Evolutionary conservation across 1,284 basidiomycete species (phyloP), one percentile per base, ranked within the genome.

Genomic region (Ustilago curta): DNA sequence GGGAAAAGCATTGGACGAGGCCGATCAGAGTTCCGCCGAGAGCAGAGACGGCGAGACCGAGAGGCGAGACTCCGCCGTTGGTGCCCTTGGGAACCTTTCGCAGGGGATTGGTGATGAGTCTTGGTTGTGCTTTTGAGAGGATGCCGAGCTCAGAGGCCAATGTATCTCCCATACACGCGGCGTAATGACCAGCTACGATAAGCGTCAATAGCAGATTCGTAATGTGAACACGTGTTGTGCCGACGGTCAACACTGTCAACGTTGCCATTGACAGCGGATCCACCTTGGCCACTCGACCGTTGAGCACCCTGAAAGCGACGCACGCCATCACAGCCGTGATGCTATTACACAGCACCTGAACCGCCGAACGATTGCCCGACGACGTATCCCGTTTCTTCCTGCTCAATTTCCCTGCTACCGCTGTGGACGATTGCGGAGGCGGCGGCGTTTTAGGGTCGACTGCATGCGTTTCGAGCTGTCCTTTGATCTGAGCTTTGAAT

Each of bases 81-180:
- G 95, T 97, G 0, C 95, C 95, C 0, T 91, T 91, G 0, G 94
- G 94, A 0, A 95, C 93, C 0, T 94, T 89, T 31, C 95, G 88
- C 92, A 91, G 50, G 94, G 88, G 79, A 94, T 40, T 62, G 16
- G 66, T 67, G 57, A 83, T 59, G 6, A 83, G 58, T 18, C 79
- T 35, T 8, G 81, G 81, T n/a, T 57, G 47, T 5, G 48, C 32
- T 14, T 23, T 37, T 2, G 80, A 74, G 1, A 83, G 63, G 55
- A 83, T 82, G 7, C 81, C 81, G 7, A 82, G 74, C 43, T 82
- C 80, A 5, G 77, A 79, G 0, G 79, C 77, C 2, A 82, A 54
- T 8, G 78, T 79, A 23, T 82, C 79, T n/a, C 79, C 80, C 77
- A 81, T 76, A 50, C 80, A 82, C 31, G 70, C 69, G 4, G 77